Base-by-base conservation (phyloP, 2,329 filamentous ascomycete species). In the Colletotrichum melonis region DNA sequence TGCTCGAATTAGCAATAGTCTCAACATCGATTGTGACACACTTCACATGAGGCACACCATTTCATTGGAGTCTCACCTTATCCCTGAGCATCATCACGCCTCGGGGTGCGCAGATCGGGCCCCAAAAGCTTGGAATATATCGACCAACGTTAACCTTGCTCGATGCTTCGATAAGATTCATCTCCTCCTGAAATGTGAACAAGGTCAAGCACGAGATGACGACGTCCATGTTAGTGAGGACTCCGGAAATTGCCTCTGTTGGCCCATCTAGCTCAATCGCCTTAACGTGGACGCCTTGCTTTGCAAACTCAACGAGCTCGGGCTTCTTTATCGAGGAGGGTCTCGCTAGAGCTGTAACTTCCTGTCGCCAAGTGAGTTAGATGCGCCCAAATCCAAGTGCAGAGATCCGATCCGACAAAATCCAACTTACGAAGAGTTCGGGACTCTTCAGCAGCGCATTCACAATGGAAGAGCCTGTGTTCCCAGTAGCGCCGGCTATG, bases 61-160 rank as follows among this genome's bases (percentile, higher is more conserved):
- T 30, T 16, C 7, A 26, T 6, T 1, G 2, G 42, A 22, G 7
- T 22, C 73, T 19, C 62, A 77, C 78, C 63, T 60, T 26, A 12
- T 80, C 79, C 38, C 64, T 62, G 5, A 78, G 16, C 7, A 6
- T 9, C 76, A 80, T 77, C 1, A 80, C 74, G 5, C 84, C 85
- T 0, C 83, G 81, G 7, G 69, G 58, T 1, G 86, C 84, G 0
- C 82, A 78, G n/a, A 86, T 78, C 0, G 86, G 85, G 22, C 82
- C 84, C 72, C 86, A 89, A 65, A 82, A 84, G 75, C 85, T 86
- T 4, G 88, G 88, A 42, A 90, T 82, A 74, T 89, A 90, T 55
- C 88, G 84, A 71, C 84, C 82, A 4, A 89, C 84, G 0, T 86
- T 86, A 3, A 84, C 85, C 59, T 81, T 80, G 74, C 88, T 86